Base-by-base conservation (phyloP, 2,329 filamentous ascomycete genomes). In the Rhynchosporium agropyri region DNA sequence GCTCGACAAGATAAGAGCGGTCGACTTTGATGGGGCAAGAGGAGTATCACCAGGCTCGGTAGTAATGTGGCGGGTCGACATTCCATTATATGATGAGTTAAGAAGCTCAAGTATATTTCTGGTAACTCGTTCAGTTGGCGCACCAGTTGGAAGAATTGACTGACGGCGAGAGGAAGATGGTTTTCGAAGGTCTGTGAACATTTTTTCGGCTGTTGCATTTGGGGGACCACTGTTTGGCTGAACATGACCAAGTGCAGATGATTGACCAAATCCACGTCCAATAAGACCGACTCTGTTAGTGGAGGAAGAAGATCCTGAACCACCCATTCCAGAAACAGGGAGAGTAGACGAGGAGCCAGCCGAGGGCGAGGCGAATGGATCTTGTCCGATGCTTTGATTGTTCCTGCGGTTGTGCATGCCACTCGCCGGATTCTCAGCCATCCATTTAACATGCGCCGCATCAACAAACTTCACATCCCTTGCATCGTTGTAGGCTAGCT, bases 341-440 rank as follows among this genome's bases (percentile, higher is more conserved):
- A 53, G 51, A 6, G 40, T 50, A 40, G 54, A 33, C 43, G 31
- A 57, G 3, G 51, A 57, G 28, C 38, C 20, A 54, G 12, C 40
- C 13, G 65, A 61, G n/a, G 70, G 69, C 2, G 70, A 67, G 20
- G 33, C 53, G 42, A 70, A 69, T 5, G 68, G 63, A 56, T 72
- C 68, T 4, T 54, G 62, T 36, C 33, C 33, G n/a, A 63, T 38
- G 28, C 60, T 40, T n/a, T 31, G 60, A 53, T 65, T 68, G 3
- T 60, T 58, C 42, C 59, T 51, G 26, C 65, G 55, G 13, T 9
- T 54, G 13, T 62, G 61, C 2, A 63, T 62, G 40, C 58, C 64
- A 3, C 68, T 65, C 6, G 45, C 46, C 0, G 66, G 65, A 36
- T 71, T 62, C 2, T 60, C 42, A 4, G 67, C 67, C 31, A 70